Evolutionary conservation across 345 rosid species (phyloP), one percentile per base, ranked within the genome.

Genomic region (Turritis glabra): DNA sequence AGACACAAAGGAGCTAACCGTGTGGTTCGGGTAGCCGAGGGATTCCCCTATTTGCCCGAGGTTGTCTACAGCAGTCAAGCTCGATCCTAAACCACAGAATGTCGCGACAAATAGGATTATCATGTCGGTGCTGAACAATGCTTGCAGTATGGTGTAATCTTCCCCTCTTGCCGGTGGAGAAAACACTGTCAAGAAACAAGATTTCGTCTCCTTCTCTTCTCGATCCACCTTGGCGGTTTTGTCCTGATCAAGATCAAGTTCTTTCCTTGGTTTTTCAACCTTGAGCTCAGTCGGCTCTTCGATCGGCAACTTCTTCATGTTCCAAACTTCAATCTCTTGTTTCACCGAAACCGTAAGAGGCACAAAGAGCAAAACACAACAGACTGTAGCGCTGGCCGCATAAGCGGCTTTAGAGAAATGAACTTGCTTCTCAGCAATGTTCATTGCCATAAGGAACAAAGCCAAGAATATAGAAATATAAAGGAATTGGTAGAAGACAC

Each of bases 1-100:
- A 2, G 98, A 90, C 61, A 93, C 86, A 48, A 90, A 89, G 1
- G 93, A 63, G 48, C 82, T 84, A 1, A 90, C 84, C 17, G 94
- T 84, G 13, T 82, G 81, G 5, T 70, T 64, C 4, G 89, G 90
- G 67, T 90, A 90, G 27, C 96, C 96, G 6, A 93, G 85, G 2
- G 97, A 90, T 47, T 93, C 98, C 1, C 97, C 98, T 52, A 93
- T 93, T 32, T 93, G 98, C 0, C 97, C 98, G 63, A 93, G 64
- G 80, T 90, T 93, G 83, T 93, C 96, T 4, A 89, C 85, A 0
- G 98, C 93, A 4, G 98, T 87, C 64, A 93, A 82, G 71, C 97
- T 93, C 3, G 88, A 78, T 6, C 97, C 97, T 25, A 90, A 80
- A 21, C 95, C 96, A 54, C 90, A 89, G 0, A 88, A 79, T 17